phyloP scores from a whole-genome alignment of 768 basidiomycete genomes.

The Candolleomyces eurysporus region DNA sequence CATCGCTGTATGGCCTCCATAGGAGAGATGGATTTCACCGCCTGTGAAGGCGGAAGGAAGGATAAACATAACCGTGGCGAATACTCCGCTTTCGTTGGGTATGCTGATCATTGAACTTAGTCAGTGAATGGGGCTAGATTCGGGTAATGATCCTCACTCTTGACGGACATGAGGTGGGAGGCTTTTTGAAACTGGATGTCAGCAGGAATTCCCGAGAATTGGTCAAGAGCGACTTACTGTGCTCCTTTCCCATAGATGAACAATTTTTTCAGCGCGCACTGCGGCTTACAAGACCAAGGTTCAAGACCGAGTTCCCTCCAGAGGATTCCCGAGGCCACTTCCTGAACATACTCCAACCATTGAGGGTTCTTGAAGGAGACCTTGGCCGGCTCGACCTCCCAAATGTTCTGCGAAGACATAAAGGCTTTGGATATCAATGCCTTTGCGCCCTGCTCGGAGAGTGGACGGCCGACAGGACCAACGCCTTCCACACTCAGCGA shows the following conservation, averaged over 20 bases:
- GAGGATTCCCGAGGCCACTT: conserved; percentile 25
- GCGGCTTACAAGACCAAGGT: conserved; percentile 20
- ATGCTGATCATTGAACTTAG: conserved; percentile 28
- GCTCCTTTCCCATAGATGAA: too few relatives aligned
- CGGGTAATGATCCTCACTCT: conserved; percentile 33
- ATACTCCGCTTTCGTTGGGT: conserved; percentile 46
- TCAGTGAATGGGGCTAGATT: neutral
- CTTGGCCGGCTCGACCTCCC: conserved; percentile 44
- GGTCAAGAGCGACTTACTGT: too few relatives aligned
- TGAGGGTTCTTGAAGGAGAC: conserved; percentile 39
- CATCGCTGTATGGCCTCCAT: conserved; percentile 18
- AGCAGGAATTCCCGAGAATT: too few relatives aligned
- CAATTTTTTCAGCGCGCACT: conserved; percentile 1
- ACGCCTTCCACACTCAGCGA: conserved; percentile 35
- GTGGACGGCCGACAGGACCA: conserved; percentile 43
- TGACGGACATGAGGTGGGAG: conserved; percentile 39
- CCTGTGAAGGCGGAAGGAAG: conserved; percentile 39
- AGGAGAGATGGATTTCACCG: conserved; percentile 32
- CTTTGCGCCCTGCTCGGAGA: conserved; percentile 37
- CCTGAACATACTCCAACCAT: conserved; percentile 36
- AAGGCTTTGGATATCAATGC: conserved; percentile 30
- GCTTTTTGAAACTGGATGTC: conserved; percentile 26
- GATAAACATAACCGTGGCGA: conserved; percentile 48
- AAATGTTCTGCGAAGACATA: conserved; percentile 45
- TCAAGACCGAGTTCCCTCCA: conserved; percentile 31